phyloP scores from a whole-genome alignment of 2,329 filamentous ascomycete genomes.

The Talaromyces piceae region DNA sequence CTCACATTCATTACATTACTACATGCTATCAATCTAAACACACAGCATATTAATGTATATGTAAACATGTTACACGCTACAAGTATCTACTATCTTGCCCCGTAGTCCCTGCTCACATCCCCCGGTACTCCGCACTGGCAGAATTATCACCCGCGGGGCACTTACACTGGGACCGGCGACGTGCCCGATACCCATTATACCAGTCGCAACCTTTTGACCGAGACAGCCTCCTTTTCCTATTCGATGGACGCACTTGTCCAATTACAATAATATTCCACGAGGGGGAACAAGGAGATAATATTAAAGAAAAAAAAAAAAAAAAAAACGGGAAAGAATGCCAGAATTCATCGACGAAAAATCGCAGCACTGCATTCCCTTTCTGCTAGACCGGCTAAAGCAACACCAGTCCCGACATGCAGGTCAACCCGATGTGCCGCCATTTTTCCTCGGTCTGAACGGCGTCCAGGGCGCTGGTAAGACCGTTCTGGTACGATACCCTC shows the following conservation, averaged over 20 bases:
- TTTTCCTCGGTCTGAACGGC: constrained; percentile 83
- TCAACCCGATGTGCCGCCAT: constrained; percentile 48
- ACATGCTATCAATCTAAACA: no score
- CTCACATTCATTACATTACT: no score
- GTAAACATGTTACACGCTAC: no score
- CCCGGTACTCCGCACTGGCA: background rate
- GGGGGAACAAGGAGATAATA: no score
- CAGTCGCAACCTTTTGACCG: no score
- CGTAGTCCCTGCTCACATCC: background rate
- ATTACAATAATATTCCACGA: no score
- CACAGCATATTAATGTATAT: no score
- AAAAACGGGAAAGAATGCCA: no score
- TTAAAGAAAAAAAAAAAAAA: no score
- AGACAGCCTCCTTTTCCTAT: no score
- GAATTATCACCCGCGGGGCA: background rate
- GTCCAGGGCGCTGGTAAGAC: constrained; percentile 92
- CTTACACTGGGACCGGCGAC: background rate
- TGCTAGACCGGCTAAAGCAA: constrained; percentile 52
- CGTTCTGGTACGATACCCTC: constrained; percentile 53
- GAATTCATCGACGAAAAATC: constrained; percentile 69
- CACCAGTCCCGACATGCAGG: constrained; percentile 40
- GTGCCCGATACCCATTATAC: background rate
- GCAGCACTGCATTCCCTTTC: constrained; percentile 69
- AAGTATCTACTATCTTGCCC: background rate
- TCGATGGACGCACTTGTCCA: no score